Base-by-base conservation (phyloP, 2,329 filamentous ascomycete species). In the Juglanconis sp. region DNA sequence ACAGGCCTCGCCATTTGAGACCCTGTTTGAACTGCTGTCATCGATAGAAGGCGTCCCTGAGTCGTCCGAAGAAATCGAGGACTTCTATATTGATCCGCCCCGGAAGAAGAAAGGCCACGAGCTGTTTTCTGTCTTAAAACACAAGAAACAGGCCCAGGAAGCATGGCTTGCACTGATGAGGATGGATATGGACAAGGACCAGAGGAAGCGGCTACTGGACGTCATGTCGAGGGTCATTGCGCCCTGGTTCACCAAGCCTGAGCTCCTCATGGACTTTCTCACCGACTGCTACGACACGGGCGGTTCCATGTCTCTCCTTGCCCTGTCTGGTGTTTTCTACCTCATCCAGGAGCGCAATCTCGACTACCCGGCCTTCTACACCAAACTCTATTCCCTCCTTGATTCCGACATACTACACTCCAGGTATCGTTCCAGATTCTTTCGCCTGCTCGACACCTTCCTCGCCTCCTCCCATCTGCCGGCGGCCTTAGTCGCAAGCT, bases 321-420 rank as follows among this genome's bases (percentile, higher is more conserved):
- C 96, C 1, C 81, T 99, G 1, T 96, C 91, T 1, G 95, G 95
- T 55, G 87, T 99, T 50, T 99, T 96, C 77, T 95, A 96, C 72
- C 84, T 99, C 56, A 98, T 99, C 67, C 88, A 91, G 65, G 87
- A 95, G 71, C 91, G 91, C 71, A 99, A 99, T 72, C 82, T 99
- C 62, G 95, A 99, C 76, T 99, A 99, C 73, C 92, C 93, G 1
- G 88, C 88, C 36, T 99, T 99, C 77, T 99, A 96, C 76, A 77
- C 82, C 56, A 98, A 97, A 73, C 86, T 99, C 2, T 99, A 99
- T 77, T 96, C 92, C 9, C 82, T 99, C 1, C 83, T 99, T 3
- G 91, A 98, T 75, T 83, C 87, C 42, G 86, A 91, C 53, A 84
- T 98, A 8, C 80, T 99, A 51, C 93, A 99, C 77, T 96, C 93